A percentile compares a stretch with the other conserved stretches of the same genome.
Conservation (phyloP, 768 basidiomycete genomes). For the Suillus subaureus region DNA sequence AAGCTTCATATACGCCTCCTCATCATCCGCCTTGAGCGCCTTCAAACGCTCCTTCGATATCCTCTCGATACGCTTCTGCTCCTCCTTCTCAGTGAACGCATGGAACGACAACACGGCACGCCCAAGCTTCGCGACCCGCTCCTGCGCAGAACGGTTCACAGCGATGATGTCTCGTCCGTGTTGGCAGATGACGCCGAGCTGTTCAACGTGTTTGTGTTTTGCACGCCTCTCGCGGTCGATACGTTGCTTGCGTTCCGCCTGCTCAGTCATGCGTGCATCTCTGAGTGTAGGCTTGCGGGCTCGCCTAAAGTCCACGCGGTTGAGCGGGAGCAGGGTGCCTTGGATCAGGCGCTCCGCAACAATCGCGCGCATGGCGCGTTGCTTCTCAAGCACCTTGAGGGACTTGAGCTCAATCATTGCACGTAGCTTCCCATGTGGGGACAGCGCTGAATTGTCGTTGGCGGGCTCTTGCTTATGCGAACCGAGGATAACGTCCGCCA, state of each 20-base stretch:
- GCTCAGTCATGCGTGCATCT: conserved; percentile 88
- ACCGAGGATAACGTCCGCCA: conserved; percentile 40
- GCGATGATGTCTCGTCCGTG: conserved; percentile 79
- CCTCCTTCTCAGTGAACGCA: conserved; percentile 91
- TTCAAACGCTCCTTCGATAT: conserved; percentile 97
- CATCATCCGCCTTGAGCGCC: conserved; percentile 96
- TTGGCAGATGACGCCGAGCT: conserved; percentile 80
- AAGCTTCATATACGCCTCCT: conserved; percentile 99
- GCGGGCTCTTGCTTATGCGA: conserved; percentile 19
- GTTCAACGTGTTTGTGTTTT: conserved; percentile 95
- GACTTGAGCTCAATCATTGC: conserved; percentile 94
- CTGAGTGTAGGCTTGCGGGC: conserved; percentile 83
- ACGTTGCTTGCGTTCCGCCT: conserved; percentile 88
- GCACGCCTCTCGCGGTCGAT: conserved; percentile 90
- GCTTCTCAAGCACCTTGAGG: conserved; percentile 87
- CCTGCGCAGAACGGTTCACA: conserved; percentile 67
- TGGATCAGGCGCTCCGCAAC: conserved; percentile 88
- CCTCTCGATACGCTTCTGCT: conserved; percentile 94
- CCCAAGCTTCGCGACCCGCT: conserved; percentile 64
- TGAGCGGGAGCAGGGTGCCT: conserved; percentile 85
- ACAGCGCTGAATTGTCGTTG: conserved; percentile 28
- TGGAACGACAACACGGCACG: conserved; percentile 85
- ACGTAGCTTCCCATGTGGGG: conserved; percentile 79
- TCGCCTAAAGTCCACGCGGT: conserved; percentile 89
- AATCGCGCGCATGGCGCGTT: conserved; percentile 81